A percentile compares a stretch with the other conserved stretches of the same genome.
Evolutionary conservation across 1,139 yeast species (phyloP).

Genomic region (Suhomyces coccinellae): DNA sequence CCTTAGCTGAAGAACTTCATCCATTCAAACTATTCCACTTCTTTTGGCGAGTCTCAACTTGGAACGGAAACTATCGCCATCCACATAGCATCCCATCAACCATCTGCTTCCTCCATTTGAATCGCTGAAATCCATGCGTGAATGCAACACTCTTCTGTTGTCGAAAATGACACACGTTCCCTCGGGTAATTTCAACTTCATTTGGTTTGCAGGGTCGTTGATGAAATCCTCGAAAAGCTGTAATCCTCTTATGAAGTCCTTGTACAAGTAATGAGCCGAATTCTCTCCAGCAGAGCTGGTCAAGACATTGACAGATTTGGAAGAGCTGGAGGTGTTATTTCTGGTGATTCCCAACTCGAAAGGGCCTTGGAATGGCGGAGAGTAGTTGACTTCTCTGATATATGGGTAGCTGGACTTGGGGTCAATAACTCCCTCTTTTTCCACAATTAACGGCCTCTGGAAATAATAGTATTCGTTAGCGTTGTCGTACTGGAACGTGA

Average conservation of each 20-base stretch:
- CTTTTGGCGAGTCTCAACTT: slow-evolving; percentile 42
- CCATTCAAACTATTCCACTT: neutral
- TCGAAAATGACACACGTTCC: slow-evolving; percentile 71
- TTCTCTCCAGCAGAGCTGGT: slow-evolving; percentile 21
- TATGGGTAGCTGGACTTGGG: slow-evolving; percentile 31
- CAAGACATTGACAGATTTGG: slow-evolving; percentile 8
- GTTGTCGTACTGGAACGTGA: slow-evolving; percentile 70
- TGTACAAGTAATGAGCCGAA: slow-evolving; percentile 34
- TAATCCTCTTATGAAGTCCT: slow-evolving; percentile 61
- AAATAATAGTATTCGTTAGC: slow-evolving; percentile 65
- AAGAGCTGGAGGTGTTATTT: slow-evolving; percentile 19
- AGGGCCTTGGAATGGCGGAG: slow-evolving; percentile 89
- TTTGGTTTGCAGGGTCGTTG: slow-evolving; percentile 56
- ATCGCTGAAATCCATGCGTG: slow-evolving; percentile 60
- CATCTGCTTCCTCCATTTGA: slow-evolving; percentile 59
- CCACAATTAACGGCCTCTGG: slow-evolving; percentile 65
- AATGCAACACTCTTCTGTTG: slow-evolving; percentile 72
- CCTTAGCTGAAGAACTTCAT: no score
- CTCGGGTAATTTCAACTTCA: slow-evolving; percentile 57
- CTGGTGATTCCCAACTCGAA: slow-evolving; percentile 55
- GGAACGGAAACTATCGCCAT: slow-evolving; percentile 72
- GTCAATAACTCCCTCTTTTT: slow-evolving; percentile 38
- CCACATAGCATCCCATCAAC: slow-evolving; percentile 79
- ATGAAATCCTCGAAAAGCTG: slow-evolving; percentile 59
- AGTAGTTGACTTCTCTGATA: slow-evolving; percentile 65